phyloP scores from a whole-genome alignment of 371 early-diverging fungal genomes.

The Nosema bombycis region DNA sequence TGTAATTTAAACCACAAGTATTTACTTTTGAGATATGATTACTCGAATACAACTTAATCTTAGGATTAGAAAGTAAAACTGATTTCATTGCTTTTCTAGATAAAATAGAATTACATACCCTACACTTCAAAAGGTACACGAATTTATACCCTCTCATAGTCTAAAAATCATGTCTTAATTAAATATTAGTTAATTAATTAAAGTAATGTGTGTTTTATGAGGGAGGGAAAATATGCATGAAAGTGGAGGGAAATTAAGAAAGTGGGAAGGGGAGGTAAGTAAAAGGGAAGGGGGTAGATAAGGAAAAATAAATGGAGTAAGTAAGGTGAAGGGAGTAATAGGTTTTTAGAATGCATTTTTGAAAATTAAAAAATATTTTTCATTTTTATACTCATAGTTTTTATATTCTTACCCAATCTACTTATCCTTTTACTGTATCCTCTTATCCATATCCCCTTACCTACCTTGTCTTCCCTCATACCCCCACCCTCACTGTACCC shows the following conservation, averaged over 20 bases:
- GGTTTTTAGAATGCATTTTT: no score
- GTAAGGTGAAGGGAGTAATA: not conserved
- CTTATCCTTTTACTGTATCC: no score
- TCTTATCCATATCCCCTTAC: no score
- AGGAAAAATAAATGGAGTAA: not conserved
- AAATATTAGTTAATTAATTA: not conserved
- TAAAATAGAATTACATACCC: conserved; percentile 12
- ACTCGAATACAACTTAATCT: conserved; percentile 19
- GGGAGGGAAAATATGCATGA: no score
- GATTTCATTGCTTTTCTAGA: conserved; percentile 16
- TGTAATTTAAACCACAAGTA: conserved; percentile 4
- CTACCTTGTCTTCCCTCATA: no score
- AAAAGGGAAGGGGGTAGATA: not conserved
- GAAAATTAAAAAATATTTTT: not conserved
- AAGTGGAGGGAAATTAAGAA: not conserved
- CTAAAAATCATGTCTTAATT: not conserved
- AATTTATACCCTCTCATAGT: conserved; percentile 1
- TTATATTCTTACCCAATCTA: no score
- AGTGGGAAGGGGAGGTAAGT: not conserved
- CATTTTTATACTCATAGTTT: no score
- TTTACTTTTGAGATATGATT: conserved; percentile 21
- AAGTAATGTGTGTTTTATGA: not conserved
- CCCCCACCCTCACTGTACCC: no score
- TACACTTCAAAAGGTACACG: conserved; percentile 25
- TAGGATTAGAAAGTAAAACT: conserved; percentile 19